Percentiles rank a stretch among this genome's conserved stretches.
phyloP scores from a whole-genome alignment of 768 basidiomycete genomes.

The Suillus brevipes region DNA sequence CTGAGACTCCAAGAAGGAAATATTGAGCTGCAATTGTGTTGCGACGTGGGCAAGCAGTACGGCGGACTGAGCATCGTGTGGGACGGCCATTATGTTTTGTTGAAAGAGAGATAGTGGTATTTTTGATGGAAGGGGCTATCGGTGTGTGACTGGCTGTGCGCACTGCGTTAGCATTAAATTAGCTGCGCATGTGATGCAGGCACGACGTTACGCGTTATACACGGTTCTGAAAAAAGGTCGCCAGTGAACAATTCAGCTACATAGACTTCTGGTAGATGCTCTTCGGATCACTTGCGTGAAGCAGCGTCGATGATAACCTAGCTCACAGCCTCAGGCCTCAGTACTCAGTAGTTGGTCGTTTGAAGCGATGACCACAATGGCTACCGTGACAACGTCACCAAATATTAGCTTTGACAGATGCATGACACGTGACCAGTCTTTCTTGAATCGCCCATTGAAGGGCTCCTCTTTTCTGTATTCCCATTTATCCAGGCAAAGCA shows the following conservation, averaged over 20 bases:
- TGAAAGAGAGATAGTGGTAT: not conserved
- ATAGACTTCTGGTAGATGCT: not conserved
- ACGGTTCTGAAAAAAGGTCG: no score
- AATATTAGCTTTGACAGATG: not conserved
- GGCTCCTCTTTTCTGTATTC: not conserved
- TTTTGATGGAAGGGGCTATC: not conserved
- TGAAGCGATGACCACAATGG: not conserved
- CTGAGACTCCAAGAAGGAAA: conserved; percentile 58
- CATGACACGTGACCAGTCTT: not conserved
- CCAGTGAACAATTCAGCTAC: not conserved
- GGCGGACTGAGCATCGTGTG: conserved; percentile 29
- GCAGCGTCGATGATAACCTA: not conserved
- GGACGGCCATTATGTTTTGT: conserved; percentile 21
- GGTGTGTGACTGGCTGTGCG: not conserved
- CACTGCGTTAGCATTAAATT: not conserved
- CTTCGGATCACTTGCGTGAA: not conserved
- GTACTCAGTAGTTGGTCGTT: not conserved
- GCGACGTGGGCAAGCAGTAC: conserved; percentile 62
- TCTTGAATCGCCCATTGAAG: not conserved
- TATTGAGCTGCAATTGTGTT: conserved; percentile 54
- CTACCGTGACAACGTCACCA: no score
- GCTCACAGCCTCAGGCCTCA: not conserved
- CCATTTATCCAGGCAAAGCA: not conserved
- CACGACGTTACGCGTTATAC: no score
- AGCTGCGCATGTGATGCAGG: not conserved